A percentile compares a stretch with the other conserved stretches of the same genome.
phyloP scores from a whole-genome alignment of 1,284 basidiomycete species.

The Ceratobasidium sp. region DNA sequence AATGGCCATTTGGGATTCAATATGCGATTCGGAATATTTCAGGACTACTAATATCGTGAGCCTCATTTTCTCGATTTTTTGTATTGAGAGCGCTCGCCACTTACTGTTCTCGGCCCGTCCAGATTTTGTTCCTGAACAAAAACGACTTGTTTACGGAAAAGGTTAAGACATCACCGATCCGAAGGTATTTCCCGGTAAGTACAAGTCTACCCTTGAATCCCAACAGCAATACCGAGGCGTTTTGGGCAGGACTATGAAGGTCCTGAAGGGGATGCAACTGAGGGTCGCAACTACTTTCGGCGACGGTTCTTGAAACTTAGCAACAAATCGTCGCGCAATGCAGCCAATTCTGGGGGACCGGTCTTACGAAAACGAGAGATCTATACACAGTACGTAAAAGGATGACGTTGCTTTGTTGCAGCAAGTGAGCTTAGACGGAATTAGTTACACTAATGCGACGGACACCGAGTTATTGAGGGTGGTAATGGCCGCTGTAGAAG shows the following conservation, averaged over 20 bases:
- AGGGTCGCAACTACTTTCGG: slow-evolving; percentile 92
- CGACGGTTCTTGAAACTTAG: slow-evolving; percentile 85
- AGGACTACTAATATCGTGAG: slow-evolving; percentile 88
- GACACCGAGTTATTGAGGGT: slow-evolving; percentile 92
- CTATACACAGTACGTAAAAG: slow-evolving; percentile 82
- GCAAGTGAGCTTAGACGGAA: slow-evolving; percentile 29
- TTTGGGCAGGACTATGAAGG: slow-evolving; percentile 78
- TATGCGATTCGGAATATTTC: slow-evolving; percentile 95
- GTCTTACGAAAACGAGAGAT: slow-evolving; percentile 82
- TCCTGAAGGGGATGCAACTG: slow-evolving; percentile 72
- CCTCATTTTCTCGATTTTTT: background rate
- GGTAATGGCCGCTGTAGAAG: slow-evolving; percentile 95
- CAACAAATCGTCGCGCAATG: slow-evolving; percentile 77
- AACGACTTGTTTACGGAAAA: slow-evolving; percentile 91
- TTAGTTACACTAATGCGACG: slow-evolving; percentile 91
- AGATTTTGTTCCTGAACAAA: slow-evolving; percentile 93
- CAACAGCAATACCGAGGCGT: background rate
- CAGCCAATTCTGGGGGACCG: slow-evolving; percentile 6
- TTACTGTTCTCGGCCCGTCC: slow-evolving; percentile 23
- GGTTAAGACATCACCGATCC: slow-evolving; percentile 84
- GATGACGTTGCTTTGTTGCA: slow-evolving; percentile 16
- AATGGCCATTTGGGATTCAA: slow-evolving; percentile 95
- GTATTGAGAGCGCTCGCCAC: slow-evolving; percentile 41
- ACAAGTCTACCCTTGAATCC: slow-evolving; percentile 17
- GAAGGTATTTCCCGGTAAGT: slow-evolving; percentile 85